Evolutionary conservation across 2,329 filamentous ascomycete genomes (phyloP), one percentile per base, ranked within the genome.

Genomic region (Scolecobasidium constrictum): DNA sequence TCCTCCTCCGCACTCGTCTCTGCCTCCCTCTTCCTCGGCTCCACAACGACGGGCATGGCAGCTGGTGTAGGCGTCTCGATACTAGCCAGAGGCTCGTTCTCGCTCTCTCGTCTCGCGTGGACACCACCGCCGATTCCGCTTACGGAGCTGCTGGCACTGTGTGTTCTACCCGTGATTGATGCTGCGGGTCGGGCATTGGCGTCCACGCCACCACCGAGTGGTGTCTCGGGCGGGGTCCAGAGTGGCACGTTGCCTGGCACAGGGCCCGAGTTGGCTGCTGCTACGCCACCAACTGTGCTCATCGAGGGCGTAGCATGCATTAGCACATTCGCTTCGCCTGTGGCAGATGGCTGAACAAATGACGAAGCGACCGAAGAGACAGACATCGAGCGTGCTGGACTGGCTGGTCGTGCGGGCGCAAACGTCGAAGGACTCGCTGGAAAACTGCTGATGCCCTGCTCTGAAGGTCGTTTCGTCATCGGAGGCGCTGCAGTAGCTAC

Each of bases 151-250:
- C 69, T 67, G 4, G 74, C 71, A 52, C 74, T 77, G 40, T 77
- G 72, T 4, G 44, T 61, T 4, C 61, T 20, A 20, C 33, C 58
- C 41, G 53, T 54, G 34, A 57, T 53, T 47, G 57, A 61, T 46
- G 75, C 33, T 2, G 42, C 9, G 3, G 18, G 28, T 15, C 41
- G 22, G 9, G 21, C 15, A 36, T 23, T 40, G 7, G 34, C 41
- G 26, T n/a, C 26, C 9, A n/a, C 26, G 18, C n/a, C 28, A 15
- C 17, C 40, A 11, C 12, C 11, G 22, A 37, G 31, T 4, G 90
- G 90, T 3, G 90, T 96, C 59, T 94, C 83, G 1, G 90, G 92
- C 2, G 92, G 90, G 5, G 90, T 95, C 28, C 84, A 86, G 53
- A 94, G 77, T 0, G 87, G 84, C 35, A 93, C 65, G 7, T 40